These are phyloP conservation scores for Alternaria ventricosa DNA, from an alignment of 2,329 filamentous ascomycete genomes.

Conservation along the genomic window DNA sequence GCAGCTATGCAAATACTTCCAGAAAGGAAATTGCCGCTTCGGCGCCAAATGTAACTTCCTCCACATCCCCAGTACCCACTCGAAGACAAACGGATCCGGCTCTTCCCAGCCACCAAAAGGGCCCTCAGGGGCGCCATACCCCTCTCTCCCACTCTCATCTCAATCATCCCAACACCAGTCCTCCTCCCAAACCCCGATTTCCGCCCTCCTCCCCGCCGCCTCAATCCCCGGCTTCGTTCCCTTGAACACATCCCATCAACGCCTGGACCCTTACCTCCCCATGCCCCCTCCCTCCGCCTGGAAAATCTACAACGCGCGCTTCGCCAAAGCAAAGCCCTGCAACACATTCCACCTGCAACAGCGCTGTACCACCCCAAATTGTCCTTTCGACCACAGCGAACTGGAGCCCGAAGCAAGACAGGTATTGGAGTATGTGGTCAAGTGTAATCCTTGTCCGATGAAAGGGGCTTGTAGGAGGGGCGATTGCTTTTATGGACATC, in stretches of 20 bases:
- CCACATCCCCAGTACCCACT: constrained; percentile 13
- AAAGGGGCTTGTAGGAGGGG: constrained; percentile 51
- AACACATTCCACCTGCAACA: constrained; percentile 57
- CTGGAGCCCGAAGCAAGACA: constrained; percentile 50
- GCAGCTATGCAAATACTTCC: constrained; percentile 30
- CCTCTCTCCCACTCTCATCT: background rate
- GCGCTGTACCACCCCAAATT: constrained; percentile 44
- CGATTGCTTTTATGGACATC: constrained; percentile 57
- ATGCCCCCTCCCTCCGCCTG: constrained; percentile 48
- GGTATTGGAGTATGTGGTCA: constrained; percentile 55
- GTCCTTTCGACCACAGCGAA: constrained; percentile 56
- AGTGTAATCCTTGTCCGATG: constrained; percentile 51
- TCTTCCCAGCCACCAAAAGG: background rate
- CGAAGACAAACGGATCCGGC: background rate
- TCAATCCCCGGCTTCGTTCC: constrained; percentile 46
- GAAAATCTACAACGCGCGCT: constrained; percentile 47
- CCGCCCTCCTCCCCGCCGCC: constrained; percentile 19
- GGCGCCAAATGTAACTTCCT: constrained; percentile 31
- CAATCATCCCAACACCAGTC: background rate
- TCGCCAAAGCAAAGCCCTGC: constrained; percentile 54
- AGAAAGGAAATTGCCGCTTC: constrained; percentile 33
- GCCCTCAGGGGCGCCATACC: background rate
- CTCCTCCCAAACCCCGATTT: constrained; percentile 23
- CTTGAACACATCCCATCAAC: constrained; percentile 56
- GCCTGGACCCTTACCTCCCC: constrained; percentile 55